A percentile compares a stretch with the other conserved stretches of the same genome.
phyloP scores from a whole-genome alignment of 345 rosid species.

The Kernera saxatilis region DNA sequence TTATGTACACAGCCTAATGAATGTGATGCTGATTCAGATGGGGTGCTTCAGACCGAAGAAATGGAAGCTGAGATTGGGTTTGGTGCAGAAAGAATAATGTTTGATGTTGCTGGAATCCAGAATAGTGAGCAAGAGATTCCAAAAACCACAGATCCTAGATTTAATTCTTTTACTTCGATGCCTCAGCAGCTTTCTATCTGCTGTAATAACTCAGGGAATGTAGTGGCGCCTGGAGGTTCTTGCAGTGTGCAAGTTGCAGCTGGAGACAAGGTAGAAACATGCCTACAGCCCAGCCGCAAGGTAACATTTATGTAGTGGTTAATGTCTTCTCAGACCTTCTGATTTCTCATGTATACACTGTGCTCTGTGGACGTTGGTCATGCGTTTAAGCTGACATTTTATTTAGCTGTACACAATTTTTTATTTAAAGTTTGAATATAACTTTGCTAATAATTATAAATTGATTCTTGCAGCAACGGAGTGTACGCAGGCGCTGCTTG shows the following conservation, averaged over 20 bases:
- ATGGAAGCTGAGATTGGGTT: slow-evolving; percentile 30
- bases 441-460: background rate
- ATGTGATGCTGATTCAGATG: slow-evolving; percentile 37
- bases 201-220: background rate
- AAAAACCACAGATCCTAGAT: slow-evolving; percentile 32
- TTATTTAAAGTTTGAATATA: background rate
- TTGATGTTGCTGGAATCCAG: slow-evolving; percentile 33
- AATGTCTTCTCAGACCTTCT: background rate
- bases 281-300: slow-evolving; percentile 32
- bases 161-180: slow-evolving; percentile 33
- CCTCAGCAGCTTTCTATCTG: slow-evolving; percentile 29
- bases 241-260: slow-evolving; percentile 1
- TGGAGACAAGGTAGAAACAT: slow-evolving; percentile 28
- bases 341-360: background rate
- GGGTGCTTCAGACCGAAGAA: slow-evolving; percentile 27
- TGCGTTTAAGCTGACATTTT: background rate
- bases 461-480: slow-evolving; percentile 38
- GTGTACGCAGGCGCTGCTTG: slow-evolving; percentile 53
- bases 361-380: background rate
- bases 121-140: slow-evolving; percentile 25
- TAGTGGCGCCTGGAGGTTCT: slow-evolving; percentile 9
- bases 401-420: background rate
- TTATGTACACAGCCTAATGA: slow-evolving; percentile 16
- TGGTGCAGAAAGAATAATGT: slow-evolving; percentile 31
- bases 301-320: too few relatives aligned